Conservation (phyloP, 257 asterid genomes). For the Asclepias syriaca region DNA sequence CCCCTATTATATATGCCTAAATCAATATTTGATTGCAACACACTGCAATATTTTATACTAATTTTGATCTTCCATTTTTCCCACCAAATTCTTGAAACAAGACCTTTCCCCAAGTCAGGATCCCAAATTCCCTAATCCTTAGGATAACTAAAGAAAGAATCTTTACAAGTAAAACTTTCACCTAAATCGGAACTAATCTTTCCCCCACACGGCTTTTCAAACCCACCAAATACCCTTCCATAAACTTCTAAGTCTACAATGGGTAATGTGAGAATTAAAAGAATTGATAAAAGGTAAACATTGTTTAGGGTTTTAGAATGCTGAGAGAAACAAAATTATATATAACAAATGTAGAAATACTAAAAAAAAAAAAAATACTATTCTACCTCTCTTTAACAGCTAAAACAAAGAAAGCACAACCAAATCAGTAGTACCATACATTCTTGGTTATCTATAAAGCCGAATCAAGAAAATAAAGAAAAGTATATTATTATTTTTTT, state of each 20-base stretch:
- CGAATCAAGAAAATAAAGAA: background rate
- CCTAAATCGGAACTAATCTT: slow-evolving; percentile 54
- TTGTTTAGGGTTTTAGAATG: too few relatives aligned
- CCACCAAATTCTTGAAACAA: slow-evolving; percentile 11
- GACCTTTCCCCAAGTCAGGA: slow-evolving; percentile 3
- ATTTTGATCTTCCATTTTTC: slow-evolving; percentile 16
- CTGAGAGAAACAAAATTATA: too few relatives aligned
- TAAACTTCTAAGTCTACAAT: slow-evolving; percentile 13
- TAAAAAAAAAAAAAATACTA: too few relatives aligned
- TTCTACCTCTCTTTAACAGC: too few relatives aligned
- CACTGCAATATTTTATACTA: background rate
- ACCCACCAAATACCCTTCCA: slow-evolving; percentile 24
- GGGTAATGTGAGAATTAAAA: background rate
- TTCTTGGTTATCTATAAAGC: background rate
- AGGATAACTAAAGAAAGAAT: slow-evolving; percentile 27
- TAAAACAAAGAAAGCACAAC: slow-evolving; percentile 18
- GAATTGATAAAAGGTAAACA: too few relatives aligned
- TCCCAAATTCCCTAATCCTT: slow-evolving; percentile 21
- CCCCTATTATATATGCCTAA: too few relatives aligned
- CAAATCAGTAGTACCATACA: slow-evolving; percentile 2
- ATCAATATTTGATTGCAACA: background rate
- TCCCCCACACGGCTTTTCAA: slow-evolving; percentile 20
- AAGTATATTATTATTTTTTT: too few relatives aligned
- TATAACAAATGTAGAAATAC: too few relatives aligned
- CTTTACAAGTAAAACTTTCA: slow-evolving; percentile 41